phyloP scores from a whole-genome alignment of 176 grass and related monocot species.

The Raddia distichophylla region DNA sequence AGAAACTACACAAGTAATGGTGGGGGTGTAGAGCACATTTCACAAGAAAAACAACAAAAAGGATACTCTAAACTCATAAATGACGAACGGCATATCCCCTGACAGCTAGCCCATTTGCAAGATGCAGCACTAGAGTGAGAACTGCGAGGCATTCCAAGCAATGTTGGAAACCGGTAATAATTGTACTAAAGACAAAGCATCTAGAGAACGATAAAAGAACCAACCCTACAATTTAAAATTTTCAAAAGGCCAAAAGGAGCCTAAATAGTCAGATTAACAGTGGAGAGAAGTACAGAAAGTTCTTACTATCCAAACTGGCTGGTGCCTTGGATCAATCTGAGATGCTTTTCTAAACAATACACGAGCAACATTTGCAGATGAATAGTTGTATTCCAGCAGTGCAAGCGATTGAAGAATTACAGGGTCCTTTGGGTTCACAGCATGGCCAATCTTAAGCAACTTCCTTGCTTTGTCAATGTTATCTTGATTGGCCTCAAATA shows the following conservation, averaged over 20 bases:
- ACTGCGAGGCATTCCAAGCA: conserved; percentile 6
- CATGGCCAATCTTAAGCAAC: conserved; percentile 96
- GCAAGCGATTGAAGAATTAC: conserved; percentile 95
- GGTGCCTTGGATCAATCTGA: conserved; percentile 84
- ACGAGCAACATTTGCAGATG: conserved; percentile 73
- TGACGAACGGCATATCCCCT: background rate
- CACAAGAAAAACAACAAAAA: background rate
- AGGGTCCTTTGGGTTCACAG: conserved; percentile 86
- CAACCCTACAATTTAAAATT: background rate
- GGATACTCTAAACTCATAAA: background rate
- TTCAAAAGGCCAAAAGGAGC: background rate
- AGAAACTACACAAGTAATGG: background rate
- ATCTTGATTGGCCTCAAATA: conserved; percentile 87
- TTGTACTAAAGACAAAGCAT: conserved; percentile 1
- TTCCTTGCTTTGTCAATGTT: conserved; percentile 78
- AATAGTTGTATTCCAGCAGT: conserved; percentile 84
- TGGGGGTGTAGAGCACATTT: background rate
- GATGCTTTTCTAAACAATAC: conserved; percentile 90
- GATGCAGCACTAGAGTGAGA: background rate
- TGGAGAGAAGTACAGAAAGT: conserved; percentile 27
- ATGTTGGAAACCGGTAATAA: background rate
- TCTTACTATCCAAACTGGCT: conserved; percentile 96
- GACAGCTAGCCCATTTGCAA: conserved; percentile 14
- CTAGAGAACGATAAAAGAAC: background rate
- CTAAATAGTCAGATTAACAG: conserved; percentile 14